Evolutionary conservation across 306 rosid species (phyloP).

Genomic region (Spatholobus suberectus): DNA sequence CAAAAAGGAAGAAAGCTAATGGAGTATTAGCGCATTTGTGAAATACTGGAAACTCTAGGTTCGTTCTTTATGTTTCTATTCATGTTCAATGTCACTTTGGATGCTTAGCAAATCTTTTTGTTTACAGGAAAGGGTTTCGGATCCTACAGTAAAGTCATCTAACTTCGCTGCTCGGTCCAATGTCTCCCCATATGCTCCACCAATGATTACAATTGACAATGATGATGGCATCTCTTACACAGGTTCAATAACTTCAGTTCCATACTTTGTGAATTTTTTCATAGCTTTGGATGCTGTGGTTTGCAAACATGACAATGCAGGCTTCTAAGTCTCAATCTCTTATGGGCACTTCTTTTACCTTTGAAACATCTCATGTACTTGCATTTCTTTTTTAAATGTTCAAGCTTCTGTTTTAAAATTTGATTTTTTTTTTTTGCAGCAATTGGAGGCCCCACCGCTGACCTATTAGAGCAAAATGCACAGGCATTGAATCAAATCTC

Average conservation of each 20-base stretch:
- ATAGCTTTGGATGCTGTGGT: constrained; percentile 29
- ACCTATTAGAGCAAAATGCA: constrained; percentile 57
- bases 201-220: constrained; percentile 72
- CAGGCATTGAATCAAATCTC: constrained; percentile 60
- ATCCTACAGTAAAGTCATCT: constrained; percentile 77
- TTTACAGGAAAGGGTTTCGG: constrained; percentile 82
- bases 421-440: constrained; percentile 45
- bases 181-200: constrained; percentile 76
- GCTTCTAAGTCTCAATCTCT: constrained; percentile 10
- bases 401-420: constrained; percentile 28
- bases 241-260: constrained; percentile 71
- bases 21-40: background rate
- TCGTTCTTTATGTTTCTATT: constrained; percentile 27
- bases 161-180: constrained; percentile 71
- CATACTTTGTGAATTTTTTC: constrained; percentile 24
- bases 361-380: constrained; percentile 4
- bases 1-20: constrained; percentile 13
- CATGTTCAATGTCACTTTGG: constrained; percentile 15
- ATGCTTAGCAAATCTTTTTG: constrained; percentile 34
- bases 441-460: constrained; percentile 65
- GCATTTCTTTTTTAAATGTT: constrained; percentile 6
- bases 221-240: constrained; percentile 87
- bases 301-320: background rate
- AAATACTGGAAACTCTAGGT: constrained; percentile 12
- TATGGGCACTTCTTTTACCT: constrained; percentile 14